phyloP scores from a whole-genome alignment of 202 grass and related monocot species.

The Eragrostis tef region DNA sequence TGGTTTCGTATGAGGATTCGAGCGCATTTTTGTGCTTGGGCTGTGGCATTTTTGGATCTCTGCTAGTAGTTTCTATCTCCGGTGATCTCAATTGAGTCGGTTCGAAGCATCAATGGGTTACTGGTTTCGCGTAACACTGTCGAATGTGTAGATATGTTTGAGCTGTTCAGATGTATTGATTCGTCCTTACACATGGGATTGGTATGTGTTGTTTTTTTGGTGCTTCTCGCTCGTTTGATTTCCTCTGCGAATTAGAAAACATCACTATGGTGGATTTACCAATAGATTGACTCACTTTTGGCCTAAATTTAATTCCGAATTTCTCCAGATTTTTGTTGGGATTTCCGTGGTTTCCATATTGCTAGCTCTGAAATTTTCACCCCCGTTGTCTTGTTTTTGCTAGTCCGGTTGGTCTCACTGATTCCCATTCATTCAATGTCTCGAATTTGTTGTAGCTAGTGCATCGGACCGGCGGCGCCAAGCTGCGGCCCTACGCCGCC shows the following conservation, averaged over 20 bases:
- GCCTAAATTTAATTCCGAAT: not conserved
- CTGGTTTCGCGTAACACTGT: not conserved
- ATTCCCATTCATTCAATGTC: not conserved
- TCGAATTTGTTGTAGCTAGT: slow-evolving; percentile 32
- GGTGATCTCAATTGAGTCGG: not conserved
- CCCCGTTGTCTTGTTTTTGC: slow-evolving; percentile 16
- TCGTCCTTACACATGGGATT: not conserved
- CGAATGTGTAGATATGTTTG: not conserved
- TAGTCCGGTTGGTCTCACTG: slow-evolving; percentile 10
- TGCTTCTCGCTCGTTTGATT: slow-evolving; percentile 27
- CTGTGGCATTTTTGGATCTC: slow-evolving; percentile 15
- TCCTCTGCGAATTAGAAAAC: slow-evolving; percentile 4
- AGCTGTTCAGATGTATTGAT: not conserved
- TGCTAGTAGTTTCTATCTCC: slow-evolving; percentile 16
- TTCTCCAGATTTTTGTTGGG: not conserved
- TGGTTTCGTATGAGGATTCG: slow-evolving; percentile 37
- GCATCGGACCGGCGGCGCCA: slow-evolving; percentile 38
- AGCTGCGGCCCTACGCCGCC: slow-evolving; percentile 43
- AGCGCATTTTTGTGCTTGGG: not conserved
- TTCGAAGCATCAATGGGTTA: slow-evolving; percentile 26
- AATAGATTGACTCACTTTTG: slow-evolving; percentile 7
- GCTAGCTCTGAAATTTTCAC: not conserved
- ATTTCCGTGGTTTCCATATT: slow-evolving; percentile 11
- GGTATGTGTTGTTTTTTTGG: not conserved
- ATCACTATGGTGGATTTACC: not conserved